Base-by-base conservation (phyloP, 116 monocot species). In the Dioscorea cayenensis region DNA sequence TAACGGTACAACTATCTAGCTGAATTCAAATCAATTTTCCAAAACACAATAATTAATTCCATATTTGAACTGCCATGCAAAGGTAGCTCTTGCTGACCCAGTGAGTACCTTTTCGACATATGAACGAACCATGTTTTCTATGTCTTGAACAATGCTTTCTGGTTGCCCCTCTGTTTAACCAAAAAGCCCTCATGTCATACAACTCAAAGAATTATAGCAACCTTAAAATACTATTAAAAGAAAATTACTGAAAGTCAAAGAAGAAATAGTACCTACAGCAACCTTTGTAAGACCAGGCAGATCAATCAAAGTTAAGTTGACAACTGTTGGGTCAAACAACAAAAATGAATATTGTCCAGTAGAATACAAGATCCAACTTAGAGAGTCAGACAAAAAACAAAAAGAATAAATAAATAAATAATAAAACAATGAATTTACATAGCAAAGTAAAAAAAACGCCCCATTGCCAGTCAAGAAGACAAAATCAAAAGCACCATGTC, bases 221-320 rank as follows among this genome's bases (percentile, higher is more conserved):
- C 60, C 27, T 13, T 17, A 76, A 12, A 13, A 75, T 62, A 68
- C 16, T 48, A 21, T 8, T 28, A 8, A 6, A 68, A 51, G 76
- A 21, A 18, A 66, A 73, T 61, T 49, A 60, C 55, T 9, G 28
- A 43, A 63, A 16, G 52, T 7, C 36, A 14, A 50, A 32, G 59
- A 36, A 21, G 43, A 43, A 43, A 43, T 43, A 4, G 69, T 66
- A 55, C 18, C 21, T 37, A 67, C 35, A 35, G 65, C 65, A 65
- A 65, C 65, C 65, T 90, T 90, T 55, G 90, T 90, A 27, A 90
- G 73, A 28, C 90, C 90, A 67, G 90, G 90, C 49, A 90, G 77
- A 82, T 90, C 90, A 79, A 90, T 82, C 79, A 90, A 69, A 28
- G 90, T 90, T 62, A 90, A 62, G 76, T 86, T 90, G 28, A 90